These are phyloP conservation scores for Termitomyces bulborhizus DNA, from an alignment of 768 basidiomycete genomes.

Conservation along the genomic window DNA sequence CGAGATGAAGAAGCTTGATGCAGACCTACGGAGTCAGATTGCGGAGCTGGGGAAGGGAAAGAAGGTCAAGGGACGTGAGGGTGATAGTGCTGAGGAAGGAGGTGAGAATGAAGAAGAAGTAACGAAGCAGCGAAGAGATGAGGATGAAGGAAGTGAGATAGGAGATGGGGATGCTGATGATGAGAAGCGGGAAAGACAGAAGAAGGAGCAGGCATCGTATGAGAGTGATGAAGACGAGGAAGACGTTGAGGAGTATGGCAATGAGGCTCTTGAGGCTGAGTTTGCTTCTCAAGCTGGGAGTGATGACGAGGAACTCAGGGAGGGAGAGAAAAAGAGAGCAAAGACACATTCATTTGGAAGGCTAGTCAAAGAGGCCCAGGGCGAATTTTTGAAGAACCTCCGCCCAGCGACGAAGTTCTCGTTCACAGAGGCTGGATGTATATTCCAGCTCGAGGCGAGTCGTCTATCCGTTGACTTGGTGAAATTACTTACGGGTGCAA, in stretches of 20 bases:
- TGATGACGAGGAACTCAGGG: constrained; percentile 23
- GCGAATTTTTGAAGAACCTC: constrained; percentile 51
- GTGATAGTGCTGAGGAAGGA: constrained; percentile 51
- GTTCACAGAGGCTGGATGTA: constrained; percentile 62
- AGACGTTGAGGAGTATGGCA: constrained; percentile 41
- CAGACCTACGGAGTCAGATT: constrained; percentile 73
- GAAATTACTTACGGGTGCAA: neutral
- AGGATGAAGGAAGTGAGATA: constrained; percentile 68
- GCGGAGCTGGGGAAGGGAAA: constrained; percentile 82
- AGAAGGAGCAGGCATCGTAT: constrained; percentile 70
- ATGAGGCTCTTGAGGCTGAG: constrained; percentile 59
- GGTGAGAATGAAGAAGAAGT: constrained; percentile 35
- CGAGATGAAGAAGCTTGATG: constrained; percentile 83
- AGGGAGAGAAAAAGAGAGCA: constrained; percentile 10
- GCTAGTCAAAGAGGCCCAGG: constrained; percentile 36
- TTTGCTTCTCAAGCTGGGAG: constrained; percentile 48
- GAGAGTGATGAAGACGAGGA: constrained; percentile 63
- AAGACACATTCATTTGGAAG: constrained; percentile 27
- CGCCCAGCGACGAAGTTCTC: constrained; percentile 66
- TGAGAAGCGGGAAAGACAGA: constrained; percentile 66
- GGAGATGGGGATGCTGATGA: constrained; percentile 83
- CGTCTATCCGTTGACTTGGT: neutral
- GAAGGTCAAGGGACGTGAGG: constrained; percentile 35
- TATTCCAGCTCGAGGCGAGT: constrained; percentile 75
- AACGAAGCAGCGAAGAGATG: constrained; percentile 31